phyloP scores from a whole-genome alignment of 2,329 filamentous ascomycete genomes.

The Aureobasidium uvarum region DNA sequence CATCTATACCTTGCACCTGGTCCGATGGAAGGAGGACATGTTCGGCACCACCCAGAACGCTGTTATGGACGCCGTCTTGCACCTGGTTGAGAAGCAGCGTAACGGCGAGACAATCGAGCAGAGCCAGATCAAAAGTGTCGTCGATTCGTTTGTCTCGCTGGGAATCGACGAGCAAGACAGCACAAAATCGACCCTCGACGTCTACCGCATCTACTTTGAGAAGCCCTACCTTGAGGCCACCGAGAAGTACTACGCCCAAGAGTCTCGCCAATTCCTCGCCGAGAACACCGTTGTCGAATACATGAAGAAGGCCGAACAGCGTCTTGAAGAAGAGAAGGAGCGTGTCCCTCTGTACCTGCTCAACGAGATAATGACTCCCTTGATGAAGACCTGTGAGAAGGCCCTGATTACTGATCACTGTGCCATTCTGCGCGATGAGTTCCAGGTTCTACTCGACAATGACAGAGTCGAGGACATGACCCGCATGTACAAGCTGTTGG shows the following conservation, averaged over 20 bases:
- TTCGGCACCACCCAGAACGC: conserved; percentile 80
- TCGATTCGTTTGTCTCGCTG: conserved; percentile 91
- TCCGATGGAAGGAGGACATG: conserved; percentile 91
- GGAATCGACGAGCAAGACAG: conserved; percentile 91
- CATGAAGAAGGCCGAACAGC: conserved; percentile 97
- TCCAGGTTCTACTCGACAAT: conserved; percentile 88
- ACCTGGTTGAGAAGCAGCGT: conserved; percentile 93
- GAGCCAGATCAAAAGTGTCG: conserved; percentile 92
- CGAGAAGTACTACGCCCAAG: conserved; percentile 79
- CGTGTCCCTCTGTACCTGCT: conserved; percentile 90
- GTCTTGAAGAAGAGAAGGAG: conserved; percentile 89
- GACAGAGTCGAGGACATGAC: conserved; percentile 94
- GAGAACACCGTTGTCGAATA: conserved; percentile 99
- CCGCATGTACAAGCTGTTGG: conserved; percentile 90
- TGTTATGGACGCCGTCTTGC: conserved; percentile 93
- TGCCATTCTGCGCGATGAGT: conserved; percentile 83
- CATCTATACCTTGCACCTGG: conserved; percentile 93
- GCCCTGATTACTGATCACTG: conserved; percentile 89
- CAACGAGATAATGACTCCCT: conserved; percentile 75
- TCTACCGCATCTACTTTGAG: conserved; percentile 92
- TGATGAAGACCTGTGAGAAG: conserved; percentile 85
- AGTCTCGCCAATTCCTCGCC: conserved; percentile 90
- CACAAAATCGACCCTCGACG: conserved; percentile 90
- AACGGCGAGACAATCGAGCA: conserved; percentile 98
- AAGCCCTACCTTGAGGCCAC: conserved; percentile 86